Evolutionary conservation across 106 monocot genomes (phyloP).

Genomic region (Agapanthus africanus): DNA sequence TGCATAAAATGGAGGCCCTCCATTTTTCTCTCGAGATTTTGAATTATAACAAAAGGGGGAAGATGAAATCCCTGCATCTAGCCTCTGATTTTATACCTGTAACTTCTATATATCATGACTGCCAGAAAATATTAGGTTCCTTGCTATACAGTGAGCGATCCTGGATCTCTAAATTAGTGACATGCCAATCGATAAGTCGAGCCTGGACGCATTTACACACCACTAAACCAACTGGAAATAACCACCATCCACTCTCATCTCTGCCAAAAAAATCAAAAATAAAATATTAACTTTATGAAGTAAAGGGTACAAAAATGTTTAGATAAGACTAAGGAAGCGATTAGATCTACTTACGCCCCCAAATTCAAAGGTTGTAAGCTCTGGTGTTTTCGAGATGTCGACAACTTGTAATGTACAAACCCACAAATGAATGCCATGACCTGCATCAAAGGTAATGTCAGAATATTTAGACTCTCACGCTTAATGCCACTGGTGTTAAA

Average conservation of each 20-base stretch:
- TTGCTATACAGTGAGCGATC: slow-evolving; percentile 94
- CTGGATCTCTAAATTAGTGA: slow-evolving; percentile 97
- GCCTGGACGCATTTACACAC: slow-evolving; percentile 86
- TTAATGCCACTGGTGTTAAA: background rate
- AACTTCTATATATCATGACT: slow-evolving; percentile 30
- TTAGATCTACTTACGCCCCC: slow-evolving; percentile 65
- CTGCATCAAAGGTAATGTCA: slow-evolving; percentile 21
- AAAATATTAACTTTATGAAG: background rate
- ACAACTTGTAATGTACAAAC: slow-evolving; percentile 75
- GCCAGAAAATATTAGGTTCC: slow-evolving; percentile 86
- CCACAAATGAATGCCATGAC: slow-evolving; percentile 87
- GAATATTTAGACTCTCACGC: background rate
- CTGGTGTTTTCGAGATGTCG: slow-evolving; percentile 44
- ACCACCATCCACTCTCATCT: slow-evolving; percentile 99
- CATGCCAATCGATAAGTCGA: slow-evolving; percentile 90
- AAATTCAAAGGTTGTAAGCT: slow-evolving; percentile 74
- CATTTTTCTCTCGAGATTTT: slow-evolving; percentile 3
- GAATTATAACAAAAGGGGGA: background rate
- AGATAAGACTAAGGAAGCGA: too few species aligned
- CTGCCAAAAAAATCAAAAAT: slow-evolving; percentile 30
- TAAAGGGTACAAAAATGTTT: too few species aligned
- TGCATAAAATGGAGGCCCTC: background rate
- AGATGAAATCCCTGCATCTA: slow-evolving; percentile 5
- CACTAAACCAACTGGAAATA: slow-evolving; percentile 61
- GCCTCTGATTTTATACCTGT: slow-evolving; percentile 2